These are phyloP conservation scores for Blumeriella jaapii DNA, from an alignment of 2,329 filamentous ascomycete genomes.

Conservation along the genomic window DNA sequence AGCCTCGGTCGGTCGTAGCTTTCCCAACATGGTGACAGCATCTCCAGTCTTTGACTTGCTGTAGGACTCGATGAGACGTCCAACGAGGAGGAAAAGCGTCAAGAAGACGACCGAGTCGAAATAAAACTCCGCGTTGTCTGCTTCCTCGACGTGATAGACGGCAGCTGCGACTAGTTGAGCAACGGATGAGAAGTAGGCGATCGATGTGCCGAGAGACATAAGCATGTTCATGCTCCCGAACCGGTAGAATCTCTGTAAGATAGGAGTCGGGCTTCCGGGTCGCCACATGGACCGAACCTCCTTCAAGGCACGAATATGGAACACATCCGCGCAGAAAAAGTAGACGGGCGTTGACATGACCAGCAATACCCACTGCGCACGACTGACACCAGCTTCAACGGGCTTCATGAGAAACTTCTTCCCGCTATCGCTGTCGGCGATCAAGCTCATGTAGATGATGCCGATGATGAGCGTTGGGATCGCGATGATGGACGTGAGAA, in stretches of 20 bases:
- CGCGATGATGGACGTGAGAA: slow-evolving; percentile 56
- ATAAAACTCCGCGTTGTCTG: slow-evolving; percentile 49
- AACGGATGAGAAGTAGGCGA: slow-evolving; percentile 77
- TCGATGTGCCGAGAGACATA: slow-evolving; percentile 76
- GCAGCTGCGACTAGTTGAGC: slow-evolving; percentile 62
- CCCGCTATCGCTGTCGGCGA: slow-evolving; percentile 45
- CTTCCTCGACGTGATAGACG: slow-evolving; percentile 23
- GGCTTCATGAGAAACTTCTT: slow-evolving; percentile 58
- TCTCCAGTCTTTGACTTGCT: slow-evolving; percentile 86
- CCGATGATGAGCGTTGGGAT: slow-evolving; percentile 82
- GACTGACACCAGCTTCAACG: slow-evolving; percentile 60
- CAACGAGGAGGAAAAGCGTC: slow-evolving; percentile 71
- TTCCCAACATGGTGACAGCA: slow-evolving; percentile 68
- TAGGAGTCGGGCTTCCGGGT: slow-evolving; percentile 57
- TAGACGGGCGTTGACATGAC: slow-evolving; percentile 78
- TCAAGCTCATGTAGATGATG: slow-evolving; percentile 81
- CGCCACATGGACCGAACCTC: slow-evolving; percentile 72
- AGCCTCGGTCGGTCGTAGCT: slow-evolving; percentile 66
- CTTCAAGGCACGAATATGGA: slow-evolving; percentile 68
- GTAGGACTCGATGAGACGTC: slow-evolving; percentile 72
- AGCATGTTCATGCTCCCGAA: slow-evolving; percentile 97
- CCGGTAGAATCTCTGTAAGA: slow-evolving; percentile 70
- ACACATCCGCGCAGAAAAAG: slow-evolving; percentile 75
- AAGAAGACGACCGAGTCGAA: slow-evolving; percentile 91
- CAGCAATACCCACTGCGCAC: slow-evolving; percentile 69